Conservation (phyloP, 2,329 filamentous ascomycete species). For the Arthrobotrys megalospora region DNA sequence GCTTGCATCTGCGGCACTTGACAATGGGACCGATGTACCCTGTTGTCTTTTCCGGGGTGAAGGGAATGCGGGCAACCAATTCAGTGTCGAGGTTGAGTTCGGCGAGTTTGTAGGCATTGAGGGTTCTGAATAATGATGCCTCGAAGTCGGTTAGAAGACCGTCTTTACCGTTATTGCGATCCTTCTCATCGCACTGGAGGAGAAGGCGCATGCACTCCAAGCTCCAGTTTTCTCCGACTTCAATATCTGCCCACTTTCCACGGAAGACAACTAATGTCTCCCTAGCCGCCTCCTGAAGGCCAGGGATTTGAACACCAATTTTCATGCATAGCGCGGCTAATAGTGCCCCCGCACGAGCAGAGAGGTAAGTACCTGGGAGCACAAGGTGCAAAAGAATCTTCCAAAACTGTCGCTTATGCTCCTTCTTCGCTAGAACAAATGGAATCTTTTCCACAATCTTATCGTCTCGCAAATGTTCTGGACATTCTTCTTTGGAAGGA, state of each 20-base stretch:
- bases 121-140: conserved; percentile 68
- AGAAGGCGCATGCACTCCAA: conserved; percentile 59
- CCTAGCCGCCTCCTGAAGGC: conserved; percentile 68
- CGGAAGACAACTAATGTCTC: conserved; percentile 68
- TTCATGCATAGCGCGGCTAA: conserved; percentile 71
- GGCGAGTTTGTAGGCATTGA: conserved; percentile 70
- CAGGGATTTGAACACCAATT: conserved; percentile 68
- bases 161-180: conserved; percentile 65
- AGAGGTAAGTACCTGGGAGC: conserved; percentile 70
- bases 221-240: conserved; percentile 72
- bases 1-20: conserved; percentile 68
- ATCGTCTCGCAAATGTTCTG: conserved; percentile 68
- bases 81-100: conserved; percentile 70
- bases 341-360: conserved; percentile 69
- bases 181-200: conserved; percentile 70
- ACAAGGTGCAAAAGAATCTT: conserved; percentile 70
- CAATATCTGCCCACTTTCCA: conserved; percentile 70
- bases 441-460: conserved; percentile 69
- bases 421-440: conserved; percentile 67
- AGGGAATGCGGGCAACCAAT: conserved; percentile 69
- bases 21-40: conserved; percentile 69
- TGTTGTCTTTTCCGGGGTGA: conserved; percentile 70
- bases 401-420: conserved; percentile 69
- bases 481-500: conserved; percentile 67
- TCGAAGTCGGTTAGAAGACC: conserved; percentile 67